Percentiles rank a stretch among this genome's conserved stretches.
phyloP scores from a whole-genome alignment of 371 early-diverging fungal genomes.

The Mortierella sp. region DNA sequence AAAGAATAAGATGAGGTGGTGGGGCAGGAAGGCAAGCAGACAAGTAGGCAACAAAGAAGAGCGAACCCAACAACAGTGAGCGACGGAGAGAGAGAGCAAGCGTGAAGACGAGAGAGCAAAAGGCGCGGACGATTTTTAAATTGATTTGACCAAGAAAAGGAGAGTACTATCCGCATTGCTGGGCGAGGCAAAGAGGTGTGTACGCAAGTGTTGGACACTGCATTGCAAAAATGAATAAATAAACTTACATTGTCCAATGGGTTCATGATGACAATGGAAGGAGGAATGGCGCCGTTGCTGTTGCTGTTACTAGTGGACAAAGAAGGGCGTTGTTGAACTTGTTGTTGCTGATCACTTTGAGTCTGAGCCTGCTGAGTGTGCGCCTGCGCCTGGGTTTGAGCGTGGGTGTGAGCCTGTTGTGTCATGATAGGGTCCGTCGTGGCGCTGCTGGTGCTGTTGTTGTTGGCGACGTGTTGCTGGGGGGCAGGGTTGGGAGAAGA shows the following conservation, averaged over 20 bases:
- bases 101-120: background rate
- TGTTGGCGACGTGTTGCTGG: background rate
- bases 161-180: background rate
- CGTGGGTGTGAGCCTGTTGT: conserved; percentile 10
- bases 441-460: background rate
- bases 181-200: background rate
- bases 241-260: background rate
- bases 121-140: conserved; percentile 1
- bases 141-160: background rate
- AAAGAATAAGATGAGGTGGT: background rate
- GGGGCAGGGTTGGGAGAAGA: background rate
- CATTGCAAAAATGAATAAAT: background rate
- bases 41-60: background rate
- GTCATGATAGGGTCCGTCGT: background rate
- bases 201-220: background rate
- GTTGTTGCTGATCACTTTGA: conserved; percentile 5
- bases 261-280: conserved; percentile 10
- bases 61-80: background rate
- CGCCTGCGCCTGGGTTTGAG: conserved; percentile 8
- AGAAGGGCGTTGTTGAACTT: background rate
- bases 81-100: background rate
- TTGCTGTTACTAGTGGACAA: background rate
- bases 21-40: background rate
- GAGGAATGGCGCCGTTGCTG: background rate
- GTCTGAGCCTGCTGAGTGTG: background rate